These are phyloP conservation scores for Citeromyces hawaiiensis DNA, from an alignment of 1,139 yeast genomes.

Conservation along the genomic window DNA sequence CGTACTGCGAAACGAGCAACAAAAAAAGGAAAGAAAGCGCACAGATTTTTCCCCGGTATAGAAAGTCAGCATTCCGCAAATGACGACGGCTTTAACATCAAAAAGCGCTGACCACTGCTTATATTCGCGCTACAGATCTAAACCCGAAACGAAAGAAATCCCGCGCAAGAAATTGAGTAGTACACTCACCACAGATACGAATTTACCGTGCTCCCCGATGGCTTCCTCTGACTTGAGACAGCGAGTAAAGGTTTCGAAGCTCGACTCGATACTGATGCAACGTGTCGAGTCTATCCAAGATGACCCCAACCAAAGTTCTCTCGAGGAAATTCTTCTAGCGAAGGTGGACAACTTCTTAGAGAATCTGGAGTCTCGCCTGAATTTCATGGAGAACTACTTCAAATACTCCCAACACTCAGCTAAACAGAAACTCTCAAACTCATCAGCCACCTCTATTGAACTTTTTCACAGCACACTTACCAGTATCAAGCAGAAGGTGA, in stretches of 20 bases:
- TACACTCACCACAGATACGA: neutral
- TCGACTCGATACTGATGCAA: conserved; percentile 2
- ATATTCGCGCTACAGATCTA: too few relatives aligned
- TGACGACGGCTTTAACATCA: too few relatives aligned
- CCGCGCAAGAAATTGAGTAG: too few relatives aligned
- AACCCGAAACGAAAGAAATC: too few relatives aligned
- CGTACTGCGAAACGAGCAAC: too few relatives aligned
- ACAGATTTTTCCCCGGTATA: too few relatives aligned
- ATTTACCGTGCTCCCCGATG: conserved; percentile 1
- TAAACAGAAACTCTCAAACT: conserved; percentile 1
- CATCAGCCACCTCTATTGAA: neutral
- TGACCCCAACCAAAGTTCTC: conserved; percentile 12
- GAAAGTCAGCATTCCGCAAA: too few relatives aligned
- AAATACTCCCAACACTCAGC: neutral
- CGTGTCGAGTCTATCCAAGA: conserved; percentile 1
- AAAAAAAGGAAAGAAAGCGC: too few relatives aligned
- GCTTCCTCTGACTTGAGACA: neutral
- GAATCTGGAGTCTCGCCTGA: conserved; percentile 39
- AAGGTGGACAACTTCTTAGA: conserved; percentile 37
- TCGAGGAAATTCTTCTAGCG: conserved; percentile 37
- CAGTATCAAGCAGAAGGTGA: conserved; percentile 10
- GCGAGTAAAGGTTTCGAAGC: neutral
- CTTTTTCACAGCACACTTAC: neutral
- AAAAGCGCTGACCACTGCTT: too few relatives aligned
- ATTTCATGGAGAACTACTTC: conserved; percentile 37